A percentile compares a stretch with the other conserved stretches of the same genome.
These are phyloP conservation scores for Umbellularia californica DNA, from an alignment of 164 flowering plant species.

Conservation along the genomic window DNA sequence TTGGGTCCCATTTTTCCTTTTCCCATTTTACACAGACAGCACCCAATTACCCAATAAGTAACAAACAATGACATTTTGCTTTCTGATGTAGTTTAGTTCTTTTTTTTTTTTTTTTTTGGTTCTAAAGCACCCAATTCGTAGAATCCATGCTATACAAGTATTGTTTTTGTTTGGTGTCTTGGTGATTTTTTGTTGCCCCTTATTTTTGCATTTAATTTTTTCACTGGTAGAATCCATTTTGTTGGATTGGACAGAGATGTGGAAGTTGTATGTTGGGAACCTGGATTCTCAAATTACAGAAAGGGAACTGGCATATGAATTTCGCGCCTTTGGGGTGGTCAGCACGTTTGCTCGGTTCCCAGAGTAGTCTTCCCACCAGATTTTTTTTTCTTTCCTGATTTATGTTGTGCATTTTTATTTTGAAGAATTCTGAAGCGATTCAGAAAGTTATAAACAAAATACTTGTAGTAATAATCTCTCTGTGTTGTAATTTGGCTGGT, in stretches of 20 bases:
- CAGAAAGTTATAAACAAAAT: no score
- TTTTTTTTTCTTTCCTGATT: neutral
- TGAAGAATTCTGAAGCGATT: neutral
- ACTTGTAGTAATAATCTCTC: no score
- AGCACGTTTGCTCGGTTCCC: neutral
- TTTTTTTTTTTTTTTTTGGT: no score
- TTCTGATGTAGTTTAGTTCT: no score
- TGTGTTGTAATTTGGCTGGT: no score
- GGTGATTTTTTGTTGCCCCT: neutral
- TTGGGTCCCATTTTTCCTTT: no score
- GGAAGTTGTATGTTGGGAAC: conserved; percentile 10
- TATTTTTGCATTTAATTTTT: neutral
- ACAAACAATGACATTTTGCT: no score
- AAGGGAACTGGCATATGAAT: conserved; percentile 6
- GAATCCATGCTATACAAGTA: no score
- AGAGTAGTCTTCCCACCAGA: neutral
- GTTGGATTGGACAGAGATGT: neutral
- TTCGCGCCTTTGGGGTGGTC: neutral
- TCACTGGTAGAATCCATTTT: neutral
- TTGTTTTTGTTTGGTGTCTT: neutral
- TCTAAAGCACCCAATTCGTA: no score
- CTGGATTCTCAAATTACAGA: conserved; percentile 5
- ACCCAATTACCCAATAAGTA: no score
- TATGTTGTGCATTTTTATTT: neutral
- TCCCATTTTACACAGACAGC: no score